These are phyloP conservation scores for Mollisia scopiformis DNA, from an alignment of 2,329 filamentous ascomycete species.

Conservation along the genomic window DNA sequence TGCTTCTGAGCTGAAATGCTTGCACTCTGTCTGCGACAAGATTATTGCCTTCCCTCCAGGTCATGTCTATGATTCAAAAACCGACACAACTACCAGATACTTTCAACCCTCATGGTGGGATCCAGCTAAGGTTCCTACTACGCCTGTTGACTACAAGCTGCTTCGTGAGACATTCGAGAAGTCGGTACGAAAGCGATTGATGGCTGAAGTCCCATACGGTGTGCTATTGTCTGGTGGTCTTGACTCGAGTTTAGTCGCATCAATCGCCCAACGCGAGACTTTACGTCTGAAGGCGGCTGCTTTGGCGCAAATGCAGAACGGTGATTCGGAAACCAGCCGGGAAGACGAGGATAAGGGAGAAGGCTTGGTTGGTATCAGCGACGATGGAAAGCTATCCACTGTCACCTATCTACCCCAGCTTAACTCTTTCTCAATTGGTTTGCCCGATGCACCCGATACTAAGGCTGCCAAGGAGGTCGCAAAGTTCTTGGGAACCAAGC, in stretches of 20 bases:
- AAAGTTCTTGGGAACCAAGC: conserved; percentile 95
- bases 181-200: conserved; percentile 92
- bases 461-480: conserved; percentile 91
- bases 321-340: conserved; percentile 39
- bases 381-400: conserved; percentile 85
- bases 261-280: conserved; percentile 94
- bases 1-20: conserved; percentile 92
- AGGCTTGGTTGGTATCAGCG: conserved; percentile 90
- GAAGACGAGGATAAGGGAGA: conserved; percentile 61
- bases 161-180: conserved; percentile 84
- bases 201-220: conserved; percentile 98
- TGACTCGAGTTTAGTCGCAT: conserved; percentile 92
- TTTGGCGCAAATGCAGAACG: conserved; percentile 46
- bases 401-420: conserved; percentile 91
- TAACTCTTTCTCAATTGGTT: conserved; percentile 98
- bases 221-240: conserved; percentile 93
- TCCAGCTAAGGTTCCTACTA: conserved; percentile 73
- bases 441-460: conserved; percentile 90
- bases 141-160: conserved; percentile 80
- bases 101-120: conserved; percentile 95
- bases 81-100: conserved; percentile 82
- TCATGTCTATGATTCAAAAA: conserved; percentile 94
- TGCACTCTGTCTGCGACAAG: conserved; percentile 93
- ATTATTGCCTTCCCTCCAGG: conserved; percentile 93
- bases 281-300: conserved; percentile 72